A percentile compares a stretch with the other conserved stretches of the same genome.
These are phyloP conservation scores for Cornus florida DNA, from an alignment of 148 eudicot species.

Conservation along the genomic window DNA sequence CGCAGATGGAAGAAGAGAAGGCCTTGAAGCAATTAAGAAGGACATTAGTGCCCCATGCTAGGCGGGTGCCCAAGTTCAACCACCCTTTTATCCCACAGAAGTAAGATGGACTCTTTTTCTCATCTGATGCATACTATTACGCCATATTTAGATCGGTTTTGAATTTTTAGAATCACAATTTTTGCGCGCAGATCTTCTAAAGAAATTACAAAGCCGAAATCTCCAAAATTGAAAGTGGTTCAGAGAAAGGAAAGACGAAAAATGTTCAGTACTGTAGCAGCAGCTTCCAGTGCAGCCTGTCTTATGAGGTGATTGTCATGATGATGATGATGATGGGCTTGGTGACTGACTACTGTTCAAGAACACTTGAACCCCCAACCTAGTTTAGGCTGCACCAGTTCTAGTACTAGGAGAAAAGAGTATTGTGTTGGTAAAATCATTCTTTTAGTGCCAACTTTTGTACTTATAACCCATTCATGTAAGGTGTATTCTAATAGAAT, in stretches of 20 bases:
- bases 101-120: conserved; percentile 37
- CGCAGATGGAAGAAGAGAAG: conserved; percentile 96
- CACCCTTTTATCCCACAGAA: conserved; percentile 78
- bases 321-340: not conserved
- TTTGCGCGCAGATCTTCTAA: conserved; percentile 47
- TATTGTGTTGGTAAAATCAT: not conserved
- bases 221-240: conserved; percentile 64
- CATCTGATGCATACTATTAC: not conserved
- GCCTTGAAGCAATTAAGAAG: conserved; percentile 91
- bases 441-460: too few species aligned
- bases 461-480: not conserved
- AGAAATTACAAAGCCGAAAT: conserved; percentile 69
- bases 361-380: conserved; percentile 46
- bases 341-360: conserved; percentile 34
- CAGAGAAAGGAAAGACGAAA: conserved; percentile 55
- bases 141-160: not conserved
- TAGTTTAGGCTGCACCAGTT: not conserved
- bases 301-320: conserved; percentile 55
- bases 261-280: conserved; percentile 24
- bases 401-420: not conserved
- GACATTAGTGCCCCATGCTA: conserved; percentile 87
- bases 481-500: not conserved
- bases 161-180: not conserved
- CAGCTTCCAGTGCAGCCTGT: conserved; percentile 50
- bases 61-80: conserved; percentile 79